Evolutionary conservation across 2,329 filamentous ascomycete genomes (phyloP).

Genomic region (Alternaria gaisen): DNA sequence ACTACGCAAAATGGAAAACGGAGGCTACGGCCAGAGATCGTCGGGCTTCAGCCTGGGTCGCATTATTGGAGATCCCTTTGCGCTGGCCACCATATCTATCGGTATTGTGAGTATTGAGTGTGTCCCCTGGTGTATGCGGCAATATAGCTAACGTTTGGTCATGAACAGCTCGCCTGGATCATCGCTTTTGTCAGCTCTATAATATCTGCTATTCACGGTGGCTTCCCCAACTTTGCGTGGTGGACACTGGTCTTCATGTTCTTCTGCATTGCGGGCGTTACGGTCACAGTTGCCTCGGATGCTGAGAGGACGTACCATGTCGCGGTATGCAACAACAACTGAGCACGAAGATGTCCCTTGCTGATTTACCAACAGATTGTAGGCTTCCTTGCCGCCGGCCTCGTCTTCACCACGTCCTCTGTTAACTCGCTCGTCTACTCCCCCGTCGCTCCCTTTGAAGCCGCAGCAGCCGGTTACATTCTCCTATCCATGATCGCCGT

Average conservation of each 20-base stretch:
- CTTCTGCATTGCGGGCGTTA: conserved; percentile 80
- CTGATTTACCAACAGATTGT: conserved; percentile 68
- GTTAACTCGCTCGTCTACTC: conserved; percentile 88
- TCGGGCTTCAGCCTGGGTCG: conserved; percentile 78
- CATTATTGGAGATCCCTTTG: conserved; percentile 95
- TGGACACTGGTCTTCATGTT: conserved; percentile 89
- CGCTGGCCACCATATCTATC: conserved; percentile 92
- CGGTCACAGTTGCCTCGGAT: conserved; percentile 84
- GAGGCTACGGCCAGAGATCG: conserved; percentile 56
- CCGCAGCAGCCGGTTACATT: conserved; percentile 91
- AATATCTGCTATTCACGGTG: conserved; percentile 67
- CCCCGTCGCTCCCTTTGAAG: conserved; percentile 76
- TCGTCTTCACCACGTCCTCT: conserved; percentile 85
- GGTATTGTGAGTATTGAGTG: conserved; percentile 74
- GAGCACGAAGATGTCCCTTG: conserved; percentile 12
- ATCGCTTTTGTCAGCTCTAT: conserved; percentile 90
- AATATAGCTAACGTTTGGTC: conserved; percentile 20
- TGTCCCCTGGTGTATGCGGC: not conserved
- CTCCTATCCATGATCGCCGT: conserved; percentile 92
- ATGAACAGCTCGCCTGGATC: conserved; percentile 84
- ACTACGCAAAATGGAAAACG: conserved; percentile 80
- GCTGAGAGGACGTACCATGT: conserved; percentile 89
- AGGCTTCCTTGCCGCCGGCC: conserved; percentile 82
- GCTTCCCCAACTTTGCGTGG: conserved; percentile 89
- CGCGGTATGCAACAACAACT: conserved; percentile 61